phyloP scores from a whole-genome alignment of 2,329 filamentous ascomycete species.

The Magnaporthiopsis rhizophila region DNA sequence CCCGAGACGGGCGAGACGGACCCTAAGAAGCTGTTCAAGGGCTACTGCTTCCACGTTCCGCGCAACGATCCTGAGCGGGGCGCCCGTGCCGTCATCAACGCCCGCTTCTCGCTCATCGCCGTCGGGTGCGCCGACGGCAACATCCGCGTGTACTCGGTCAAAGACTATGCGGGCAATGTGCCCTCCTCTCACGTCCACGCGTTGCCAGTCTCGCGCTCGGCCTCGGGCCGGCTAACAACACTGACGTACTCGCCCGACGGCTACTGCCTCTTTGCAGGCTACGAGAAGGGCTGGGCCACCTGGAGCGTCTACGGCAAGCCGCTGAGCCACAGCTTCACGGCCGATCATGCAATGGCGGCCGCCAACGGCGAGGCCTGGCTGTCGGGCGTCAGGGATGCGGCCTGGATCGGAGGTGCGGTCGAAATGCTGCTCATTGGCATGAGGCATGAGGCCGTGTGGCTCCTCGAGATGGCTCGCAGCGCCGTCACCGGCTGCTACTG shows the following conservation, averaged over 20 bases:
- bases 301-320: constrained; percentile 98
- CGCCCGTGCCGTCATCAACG: constrained; percentile 76
- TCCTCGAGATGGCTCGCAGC: constrained; percentile 87
- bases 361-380: constrained; percentile 77
- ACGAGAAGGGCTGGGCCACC: constrained; percentile 84
- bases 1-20: constrained; percentile 36
- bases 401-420: constrained; percentile 82
- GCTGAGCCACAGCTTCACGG: constrained; percentile 73
- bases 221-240: constrained; percentile 64
- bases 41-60: constrained; percentile 83
- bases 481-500: constrained; percentile 89
- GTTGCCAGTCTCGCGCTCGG: constrained; percentile 57
- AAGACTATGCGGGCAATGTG: constrained; percentile 90
- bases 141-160: constrained; percentile 83
- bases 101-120: constrained; percentile 86
- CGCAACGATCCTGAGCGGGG: constrained; percentile 52
- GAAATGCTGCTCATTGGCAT: constrained; percentile 69
- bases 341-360: constrained; percentile 55
- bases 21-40: constrained; percentile 68
- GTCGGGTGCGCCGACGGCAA: constrained; percentile 73
- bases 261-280: constrained; percentile 91
- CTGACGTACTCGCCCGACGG: constrained; percentile 89
- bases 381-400: constrained; percentile 65
- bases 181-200: constrained; percentile 73
- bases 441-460: constrained; percentile 73